These are phyloP conservation scores for Halenospora varia DNA, from an alignment of 495 filamentous ascomycete species.

Conservation along the genomic window DNA sequence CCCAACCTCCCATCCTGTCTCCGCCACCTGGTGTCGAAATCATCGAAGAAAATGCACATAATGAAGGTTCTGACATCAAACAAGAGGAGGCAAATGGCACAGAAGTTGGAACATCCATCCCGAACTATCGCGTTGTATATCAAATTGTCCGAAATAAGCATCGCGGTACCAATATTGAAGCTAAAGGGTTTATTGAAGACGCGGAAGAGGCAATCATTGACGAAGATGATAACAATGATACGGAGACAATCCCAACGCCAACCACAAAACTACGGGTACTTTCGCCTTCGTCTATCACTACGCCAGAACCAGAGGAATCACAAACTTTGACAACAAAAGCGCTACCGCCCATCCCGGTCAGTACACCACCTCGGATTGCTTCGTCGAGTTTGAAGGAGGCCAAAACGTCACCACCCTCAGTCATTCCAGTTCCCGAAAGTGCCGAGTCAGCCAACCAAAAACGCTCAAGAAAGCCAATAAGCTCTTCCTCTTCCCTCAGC, in stretches of 20 bases:
- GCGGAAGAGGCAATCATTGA: conserved; percentile 10
- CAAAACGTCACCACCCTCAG: background rate
- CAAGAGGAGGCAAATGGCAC: conserved; percentile 8
- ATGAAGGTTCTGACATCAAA: conserved; percentile 1
- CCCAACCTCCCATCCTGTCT: conserved; percentile 51
- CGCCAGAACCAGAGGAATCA: conserved; percentile 16
- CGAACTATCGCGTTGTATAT: conserved; percentile 40
- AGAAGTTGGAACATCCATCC: conserved; percentile 12
- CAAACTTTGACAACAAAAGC: conserved; percentile 26
- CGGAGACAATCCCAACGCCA: background rate
- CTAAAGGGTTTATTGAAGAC: conserved; percentile 30
- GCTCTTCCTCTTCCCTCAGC: conserved; percentile 21
- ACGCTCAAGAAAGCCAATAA: conserved; percentile 22
- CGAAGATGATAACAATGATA: conserved; percentile 7
- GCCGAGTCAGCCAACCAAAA: conserved; percentile 39
- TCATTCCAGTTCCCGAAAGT: conserved; percentile 2
- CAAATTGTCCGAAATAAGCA: conserved; percentile 36
- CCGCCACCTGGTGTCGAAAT: conserved; percentile 66
- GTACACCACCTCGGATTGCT: background rate
- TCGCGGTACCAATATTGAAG: conserved; percentile 32
- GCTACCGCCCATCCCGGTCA: background rate
- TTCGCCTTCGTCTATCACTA: background rate
- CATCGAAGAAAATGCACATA: conserved; percentile 45
- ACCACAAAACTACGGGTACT: background rate
- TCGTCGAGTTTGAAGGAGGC: background rate